Evolutionary conservation across 1,284 basidiomycete genomes (phyloP).

Genomic region (Erythrobasidium hasegawianum): DNA sequence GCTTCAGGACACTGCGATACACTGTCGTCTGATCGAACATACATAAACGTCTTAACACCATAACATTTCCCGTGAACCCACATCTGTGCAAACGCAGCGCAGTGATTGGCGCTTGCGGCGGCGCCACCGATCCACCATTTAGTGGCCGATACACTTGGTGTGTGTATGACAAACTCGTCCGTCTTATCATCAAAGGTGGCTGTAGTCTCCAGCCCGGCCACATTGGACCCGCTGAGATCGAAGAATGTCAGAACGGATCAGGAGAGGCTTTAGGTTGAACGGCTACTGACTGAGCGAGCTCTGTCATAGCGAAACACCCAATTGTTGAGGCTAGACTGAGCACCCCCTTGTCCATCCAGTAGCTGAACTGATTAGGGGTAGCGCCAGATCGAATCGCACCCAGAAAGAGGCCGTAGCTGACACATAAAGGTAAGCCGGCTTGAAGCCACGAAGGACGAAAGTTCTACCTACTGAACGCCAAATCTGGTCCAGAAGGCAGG

Average conservation of each 20-base stretch:
- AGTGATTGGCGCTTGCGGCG: constrained; percentile 59
- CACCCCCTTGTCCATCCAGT: constrained; percentile 58
- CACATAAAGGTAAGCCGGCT: too few relatives aligned
- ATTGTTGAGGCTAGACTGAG: constrained; percentile 56
- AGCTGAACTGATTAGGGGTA: constrained; percentile 51
- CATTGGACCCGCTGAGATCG: constrained; percentile 55
- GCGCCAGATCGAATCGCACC: constrained; percentile 41
- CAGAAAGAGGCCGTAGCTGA: too few relatives aligned
- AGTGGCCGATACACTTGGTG: constrained; percentile 54
- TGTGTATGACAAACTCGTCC: constrained; percentile 59
- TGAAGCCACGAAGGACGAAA: too few relatives aligned
- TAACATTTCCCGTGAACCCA: constrained; percentile 56
- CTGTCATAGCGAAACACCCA: constrained; percentile 59
- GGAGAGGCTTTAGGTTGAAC: not conserved
- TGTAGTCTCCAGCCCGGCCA: constrained; percentile 59
- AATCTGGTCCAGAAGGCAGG: constrained; percentile 56
- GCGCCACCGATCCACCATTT: constrained; percentile 59
- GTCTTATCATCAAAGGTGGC: constrained; percentile 56
- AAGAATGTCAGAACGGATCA: constrained; percentile 43
- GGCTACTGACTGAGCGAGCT: constrained; percentile 45
- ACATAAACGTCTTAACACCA: constrained; percentile 58
- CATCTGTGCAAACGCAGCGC: constrained; percentile 58
- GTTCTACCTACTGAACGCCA: constrained; percentile 56
- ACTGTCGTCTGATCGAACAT: too few relatives aligned
- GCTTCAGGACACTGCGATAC: too few relatives aligned